Conservation (phyloP, 1,284 basidiomycete genomes). For the Moesziomyces globuligerus region DNA sequence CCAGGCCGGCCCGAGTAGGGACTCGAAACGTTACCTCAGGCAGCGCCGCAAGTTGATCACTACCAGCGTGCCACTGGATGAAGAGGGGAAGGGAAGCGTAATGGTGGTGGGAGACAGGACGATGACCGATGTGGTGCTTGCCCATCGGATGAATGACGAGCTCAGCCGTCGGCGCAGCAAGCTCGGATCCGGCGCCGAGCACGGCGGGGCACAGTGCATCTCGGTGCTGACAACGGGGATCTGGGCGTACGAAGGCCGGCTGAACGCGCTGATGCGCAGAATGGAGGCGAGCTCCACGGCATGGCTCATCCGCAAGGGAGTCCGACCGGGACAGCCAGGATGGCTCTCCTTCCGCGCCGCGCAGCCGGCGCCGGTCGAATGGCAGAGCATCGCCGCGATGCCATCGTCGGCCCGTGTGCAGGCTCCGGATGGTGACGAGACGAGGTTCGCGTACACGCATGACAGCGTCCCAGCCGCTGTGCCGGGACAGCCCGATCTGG, state of each 20-base stretch:
- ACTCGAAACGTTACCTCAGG: constrained; percentile 19
- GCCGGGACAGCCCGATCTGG: constrained; percentile 18
- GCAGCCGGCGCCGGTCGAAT: constrained; percentile 1
- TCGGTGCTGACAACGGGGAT: constrained; percentile 66
- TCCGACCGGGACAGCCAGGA: constrained; percentile 42
- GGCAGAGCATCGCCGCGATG: constrained; percentile 22
- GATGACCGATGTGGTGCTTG: constrained; percentile 88
- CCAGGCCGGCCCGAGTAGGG: constrained; percentile 35
- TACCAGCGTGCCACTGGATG: constrained; percentile 73
- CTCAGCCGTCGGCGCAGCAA: constrained; percentile 18
- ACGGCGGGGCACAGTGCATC: constrained; percentile 36
- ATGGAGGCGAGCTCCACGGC: constrained; percentile 53
- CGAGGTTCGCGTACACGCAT: constrained; percentile 21
- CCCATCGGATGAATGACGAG: constrained; percentile 73
- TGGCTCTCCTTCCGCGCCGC: constrained; percentile 15
- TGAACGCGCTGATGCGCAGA: constrained; percentile 62
- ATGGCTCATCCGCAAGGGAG: constrained; percentile 28
- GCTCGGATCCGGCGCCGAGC: constrained; percentile 37
- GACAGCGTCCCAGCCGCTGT: constrained; percentile 17
- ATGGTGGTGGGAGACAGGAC: constrained; percentile 88
- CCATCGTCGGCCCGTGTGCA: neutral
- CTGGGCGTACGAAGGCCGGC: constrained; percentile 61
- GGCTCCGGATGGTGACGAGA: neutral
- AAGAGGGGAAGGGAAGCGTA: constrained; percentile 70
- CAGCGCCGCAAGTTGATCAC: constrained; percentile 23